A percentile compares a stretch with the other conserved stretches of the same genome.
Evolutionary conservation across 2,329 filamentous ascomycete genomes (phyloP).

Genomic region (Cercospora sojina): DNA sequence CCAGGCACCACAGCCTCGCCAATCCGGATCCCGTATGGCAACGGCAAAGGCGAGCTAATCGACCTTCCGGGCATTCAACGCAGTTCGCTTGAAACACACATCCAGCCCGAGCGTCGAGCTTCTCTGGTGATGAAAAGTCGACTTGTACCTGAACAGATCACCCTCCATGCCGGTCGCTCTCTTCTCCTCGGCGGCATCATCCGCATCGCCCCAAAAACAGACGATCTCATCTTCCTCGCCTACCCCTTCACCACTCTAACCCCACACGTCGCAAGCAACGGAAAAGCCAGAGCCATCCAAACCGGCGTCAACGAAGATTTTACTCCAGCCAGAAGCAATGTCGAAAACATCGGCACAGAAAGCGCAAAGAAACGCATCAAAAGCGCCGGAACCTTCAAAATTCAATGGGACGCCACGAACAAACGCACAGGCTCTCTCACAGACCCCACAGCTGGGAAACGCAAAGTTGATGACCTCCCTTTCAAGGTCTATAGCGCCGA

Average conservation of each 20-base stretch:
- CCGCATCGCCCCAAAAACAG: slow-evolving; percentile 73
- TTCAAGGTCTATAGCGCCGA: slow-evolving; percentile 80
- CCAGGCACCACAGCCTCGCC: slow-evolving; percentile 94
- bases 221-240: slow-evolving; percentile 67
- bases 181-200: slow-evolving; percentile 79
- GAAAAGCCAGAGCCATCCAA: slow-evolving; percentile 76
- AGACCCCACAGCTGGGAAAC: slow-evolving; percentile 57
- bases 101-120: slow-evolving; percentile 63
- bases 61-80: slow-evolving; percentile 85
- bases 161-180: slow-evolving; percentile 73
- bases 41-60: slow-evolving; percentile 83
- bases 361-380: slow-evolving; percentile 38
- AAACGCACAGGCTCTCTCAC: slow-evolving; percentile 72
- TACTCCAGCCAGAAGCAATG: slow-evolving; percentile 54
- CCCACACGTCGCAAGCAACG: slow-evolving; percentile 73
- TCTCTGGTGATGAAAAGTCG: slow-evolving; percentile 77
- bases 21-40: slow-evolving; percentile 87
- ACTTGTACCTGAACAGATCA: slow-evolving; percentile 68
- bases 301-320: slow-evolving; percentile 47
- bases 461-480: slow-evolving; percentile 67
- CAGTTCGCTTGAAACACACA: slow-evolving; percentile 68
- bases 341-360: slow-evolving; percentile 60
- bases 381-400: slow-evolving; percentile 70
- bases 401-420: slow-evolving; percentile 82
- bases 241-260: slow-evolving; percentile 81